Evolutionary conservation across 345 rosid species (phyloP), one percentile per base, ranked within the genome.

Genomic region (Eucalyptus regnans): DNA sequence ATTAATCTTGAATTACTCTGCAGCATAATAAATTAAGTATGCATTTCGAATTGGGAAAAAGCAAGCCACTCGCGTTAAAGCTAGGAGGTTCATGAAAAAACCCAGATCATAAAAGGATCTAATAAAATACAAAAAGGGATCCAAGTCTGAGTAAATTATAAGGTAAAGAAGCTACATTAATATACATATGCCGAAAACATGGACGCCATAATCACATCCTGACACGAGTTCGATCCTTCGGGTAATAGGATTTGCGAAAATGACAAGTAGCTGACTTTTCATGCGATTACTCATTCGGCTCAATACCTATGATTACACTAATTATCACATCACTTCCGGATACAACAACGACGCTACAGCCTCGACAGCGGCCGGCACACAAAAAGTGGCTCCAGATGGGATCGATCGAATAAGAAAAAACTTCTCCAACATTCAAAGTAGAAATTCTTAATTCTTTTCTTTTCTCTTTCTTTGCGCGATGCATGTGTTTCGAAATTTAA

Each of bases 11-110:
- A 52, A 52, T 18, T 52, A 52, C 25, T 52, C 18, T 4, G 10
- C 4, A 62, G 33, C 27, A 62, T 2, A 62, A 29, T 29, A 29
- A 62, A 29, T 62, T 62, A 62, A 62, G 68, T 6, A 62, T 12
- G 16, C 33, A 29, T 13, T 62, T 52, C 1, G 3, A 29, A 62
- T 13, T 64, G 13, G 76, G 17, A n/a, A n/a, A 15, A n/a, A 64
- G 37, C 37, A 64, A 64, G 37, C 9, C 37, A n/a, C 33, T 7
- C 10, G 2, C 9, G 0, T 3, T 11, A 7, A 29, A 29, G 2
- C 0, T 64, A n/a, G 3, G 3, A 64, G 17, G 33, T 64, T 64
- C 3, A n/a, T 9, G 33, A 33, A 64, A 29, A 64, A 64, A 29
- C 4, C 17, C 17, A 14, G 29, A 64, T 14, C 37, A 3, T 64